These are phyloP conservation scores for Hemileia vastatrix DNA, from an alignment of 1,284 basidiomycete species.

Conservation along the genomic window DNA sequence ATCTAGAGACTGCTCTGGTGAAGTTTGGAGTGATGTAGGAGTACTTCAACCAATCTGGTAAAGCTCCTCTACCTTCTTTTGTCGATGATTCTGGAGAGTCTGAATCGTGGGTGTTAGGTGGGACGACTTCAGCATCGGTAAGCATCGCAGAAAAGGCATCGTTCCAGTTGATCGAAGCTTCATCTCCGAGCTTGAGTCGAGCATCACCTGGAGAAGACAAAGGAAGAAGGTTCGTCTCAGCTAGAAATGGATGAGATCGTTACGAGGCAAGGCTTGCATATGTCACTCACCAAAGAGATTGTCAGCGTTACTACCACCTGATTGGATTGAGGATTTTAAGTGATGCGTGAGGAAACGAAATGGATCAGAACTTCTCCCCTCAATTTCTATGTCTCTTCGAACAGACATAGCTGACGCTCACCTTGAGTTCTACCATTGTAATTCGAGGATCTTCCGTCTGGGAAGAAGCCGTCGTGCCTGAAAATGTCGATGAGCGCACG, in stretches of 20 bases:
- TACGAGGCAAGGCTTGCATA: conserved; percentile 24
- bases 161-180: conserved; percentile 23
- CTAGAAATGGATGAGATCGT: no score
- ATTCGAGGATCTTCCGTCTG: conserved; percentile 28
- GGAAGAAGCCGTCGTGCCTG: conserved; percentile 28
- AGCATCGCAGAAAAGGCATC: conserved; percentile 26
- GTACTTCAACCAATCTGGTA: neutral
- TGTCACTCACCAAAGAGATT: conserved; percentile 29
- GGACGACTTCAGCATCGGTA: conserved; percentile 27
- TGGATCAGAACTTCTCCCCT: no score
- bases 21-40: neutral
- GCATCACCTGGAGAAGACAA: no score
- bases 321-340: no score
- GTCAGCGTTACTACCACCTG: conserved; percentile 28
- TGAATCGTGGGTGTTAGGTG: conserved; percentile 1
- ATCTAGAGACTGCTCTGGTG: conserved; percentile 17
- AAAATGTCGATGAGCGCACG: conserved; percentile 27
- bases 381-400: no score
- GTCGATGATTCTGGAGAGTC: neutral
- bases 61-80: neutral
- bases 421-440: conserved; percentile 27
- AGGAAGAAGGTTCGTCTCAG: no score
- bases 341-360: no score
- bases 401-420: no score
- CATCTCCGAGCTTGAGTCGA: neutral